Evolutionary conservation across 805 yeast species (phyloP).

Genomic region (Ogataea nonfermentans): DNA sequence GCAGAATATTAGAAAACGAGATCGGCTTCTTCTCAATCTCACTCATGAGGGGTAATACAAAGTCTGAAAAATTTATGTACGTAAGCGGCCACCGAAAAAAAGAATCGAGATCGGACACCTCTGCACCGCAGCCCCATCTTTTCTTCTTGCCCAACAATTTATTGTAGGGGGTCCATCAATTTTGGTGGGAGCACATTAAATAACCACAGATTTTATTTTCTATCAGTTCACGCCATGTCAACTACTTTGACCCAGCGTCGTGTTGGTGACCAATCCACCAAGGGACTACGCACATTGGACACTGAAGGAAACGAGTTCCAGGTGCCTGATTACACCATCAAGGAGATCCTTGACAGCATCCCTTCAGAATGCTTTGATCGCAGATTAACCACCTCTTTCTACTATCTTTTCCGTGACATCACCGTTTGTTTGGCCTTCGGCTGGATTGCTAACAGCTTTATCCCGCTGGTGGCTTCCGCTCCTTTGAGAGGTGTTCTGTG

Average conservation of each 20-base stretch:
- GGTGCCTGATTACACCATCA: conserved; percentile 74
- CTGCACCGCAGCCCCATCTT: conserved; percentile 2
- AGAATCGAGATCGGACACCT: background rate
- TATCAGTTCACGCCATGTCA: conserved; percentile 2
- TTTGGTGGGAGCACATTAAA: conserved; percentile 2
- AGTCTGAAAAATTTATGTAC: background rate
- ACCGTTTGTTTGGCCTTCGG: conserved; percentile 47
- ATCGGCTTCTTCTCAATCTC: conserved; percentile 77
- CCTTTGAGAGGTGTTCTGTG: conserved; percentile 54
- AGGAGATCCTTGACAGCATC: conserved; percentile 68
- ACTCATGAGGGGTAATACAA: background rate
- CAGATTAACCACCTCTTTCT: conserved; percentile 49
- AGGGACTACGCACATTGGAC: conserved; percentile 47
- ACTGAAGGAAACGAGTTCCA: conserved; percentile 65
- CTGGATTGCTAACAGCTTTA: conserved; percentile 50
- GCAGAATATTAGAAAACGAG: conserved; percentile 80
- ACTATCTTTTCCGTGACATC: conserved; percentile 69
- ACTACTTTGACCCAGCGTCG: conserved; percentile 11
- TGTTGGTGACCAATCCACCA: conserved; percentile 19
- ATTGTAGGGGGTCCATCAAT: conserved; percentile 1
- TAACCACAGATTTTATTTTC: conserved; percentile 1
- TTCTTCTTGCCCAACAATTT: conserved; percentile 4
- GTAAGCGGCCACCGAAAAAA: background rate
- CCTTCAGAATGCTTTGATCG: conserved; percentile 76
- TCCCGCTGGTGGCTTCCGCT: conserved; percentile 47